Base-by-base conservation (phyloP, 495 filamentous ascomycete genomes). In the Symbiotaphrina buchneri region DNA sequence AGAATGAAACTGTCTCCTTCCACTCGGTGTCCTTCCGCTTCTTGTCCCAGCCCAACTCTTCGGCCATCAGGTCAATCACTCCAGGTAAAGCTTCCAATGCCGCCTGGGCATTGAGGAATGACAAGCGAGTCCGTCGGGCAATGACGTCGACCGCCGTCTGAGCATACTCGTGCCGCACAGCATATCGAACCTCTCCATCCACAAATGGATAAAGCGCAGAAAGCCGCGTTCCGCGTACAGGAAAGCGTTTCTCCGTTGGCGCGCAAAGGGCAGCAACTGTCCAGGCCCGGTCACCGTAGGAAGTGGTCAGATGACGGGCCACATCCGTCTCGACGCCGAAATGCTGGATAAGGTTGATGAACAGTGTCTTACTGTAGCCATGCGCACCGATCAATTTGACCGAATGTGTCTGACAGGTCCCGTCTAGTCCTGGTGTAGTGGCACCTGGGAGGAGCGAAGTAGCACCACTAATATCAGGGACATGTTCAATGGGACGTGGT, bases 331-430 rank as follows among this genome's bases (percentile, higher is more conserved):
- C 87, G 36, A 97, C 54, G 37, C 87, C 87, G 46, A 81, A 95
- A 55, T 93, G 82, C 49, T 97, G 87, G 48, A 97, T 92, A 7
- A 97, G 61, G 53, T 91, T 85, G 66, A 97, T 97, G 54, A 95
- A 97, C 13, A 97, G 68, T 2, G 84, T 97, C 49, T 91, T 84
- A 45, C 70, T 77, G 56, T 68, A 95, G 34, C 87, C 85, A 50
- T 97, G 87, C 2, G 87, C 87, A 44, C 87, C 87, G 39, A 95
- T 61, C 20, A 97, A 60, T 24, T 81, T 74, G 32, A 94, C 76
- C 37, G 74, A 65, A 45, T 95, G 85, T 15, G 87, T 95, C 50
- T 91, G 80, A 56, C 87, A 95, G 30, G 54, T 57, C 27, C 85
- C 85, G 49, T 94, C 71, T 21, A 92, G 71, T n/a, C n/a, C n/a